Conservation (phyloP, 805 yeast genomes). For the Teunomyces panamensis region DNA sequence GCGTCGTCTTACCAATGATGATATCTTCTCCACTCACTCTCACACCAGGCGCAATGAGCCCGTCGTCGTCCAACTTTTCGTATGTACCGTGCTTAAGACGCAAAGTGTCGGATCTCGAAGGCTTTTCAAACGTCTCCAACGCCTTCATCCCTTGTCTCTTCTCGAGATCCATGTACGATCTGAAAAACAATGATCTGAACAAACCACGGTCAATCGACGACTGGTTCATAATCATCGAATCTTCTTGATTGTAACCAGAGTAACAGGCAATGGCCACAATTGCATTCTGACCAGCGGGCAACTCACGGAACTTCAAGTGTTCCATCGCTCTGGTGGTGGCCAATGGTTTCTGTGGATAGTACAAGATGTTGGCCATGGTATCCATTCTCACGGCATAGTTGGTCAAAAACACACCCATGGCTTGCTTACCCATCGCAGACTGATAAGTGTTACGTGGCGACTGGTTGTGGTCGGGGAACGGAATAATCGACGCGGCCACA, state of each 20-base stretch:
- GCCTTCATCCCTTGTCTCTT: constrained; percentile 98
- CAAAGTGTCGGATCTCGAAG: constrained; percentile 89
- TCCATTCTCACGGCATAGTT: constrained; percentile 97
- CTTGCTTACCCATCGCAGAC: constrained; percentile 99
- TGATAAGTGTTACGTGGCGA: constrained; percentile 99
- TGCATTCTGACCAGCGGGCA: constrained; percentile 99
- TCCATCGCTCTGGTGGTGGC: constrained; percentile 99
- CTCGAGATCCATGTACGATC: constrained; percentile 98
- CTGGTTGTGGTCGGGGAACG: constrained; percentile 99
- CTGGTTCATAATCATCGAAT: constrained; percentile 99
- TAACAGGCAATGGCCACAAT: constrained; percentile 97
- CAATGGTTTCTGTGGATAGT: constrained; percentile 96
- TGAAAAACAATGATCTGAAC: constrained; percentile 91
- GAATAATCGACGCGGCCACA: constrained; percentile 97
- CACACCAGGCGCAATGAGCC: constrained; percentile 95
- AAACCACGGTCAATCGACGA: constrained; percentile 95
- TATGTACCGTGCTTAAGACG: constrained; percentile 97
- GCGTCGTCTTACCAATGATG: constrained; percentile 97
- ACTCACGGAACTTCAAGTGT: constrained; percentile 91
- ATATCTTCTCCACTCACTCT: constrained; percentile 99
- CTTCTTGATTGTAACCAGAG: constrained; percentile 99
- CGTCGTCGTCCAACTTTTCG: constrained; percentile 97
- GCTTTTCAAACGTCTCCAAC: constrained; percentile 96
- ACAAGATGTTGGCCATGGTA: constrained; percentile 96
- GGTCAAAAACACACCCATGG: constrained; percentile 97